Conservation (phyloP, 2,329 filamentous ascomycete genomes). For the Ilyonectria destructans region DNA sequence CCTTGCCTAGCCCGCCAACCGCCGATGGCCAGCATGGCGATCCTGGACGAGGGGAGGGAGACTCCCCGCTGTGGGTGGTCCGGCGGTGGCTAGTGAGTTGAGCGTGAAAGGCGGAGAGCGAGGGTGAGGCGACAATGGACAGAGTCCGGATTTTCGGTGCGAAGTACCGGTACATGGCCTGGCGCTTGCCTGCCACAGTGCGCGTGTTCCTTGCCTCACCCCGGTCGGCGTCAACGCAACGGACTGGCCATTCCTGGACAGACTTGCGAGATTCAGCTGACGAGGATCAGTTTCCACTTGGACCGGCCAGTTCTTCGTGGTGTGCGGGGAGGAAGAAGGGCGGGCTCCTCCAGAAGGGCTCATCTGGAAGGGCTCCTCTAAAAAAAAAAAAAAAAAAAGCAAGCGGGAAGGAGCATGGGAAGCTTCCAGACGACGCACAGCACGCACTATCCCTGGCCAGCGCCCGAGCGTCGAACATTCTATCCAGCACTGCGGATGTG, state of each 20-base stretch:
- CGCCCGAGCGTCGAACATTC: slow-evolving; percentile 31
- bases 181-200: slow-evolving; percentile 43
- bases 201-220: slow-evolving; percentile 36
- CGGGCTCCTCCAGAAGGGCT: slow-evolving; percentile 1
- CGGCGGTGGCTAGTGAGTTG: slow-evolving; percentile 13
- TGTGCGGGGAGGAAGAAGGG: slow-evolving; percentile 9
- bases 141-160: slow-evolving; percentile 41
- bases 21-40: slow-evolving; percentile 34
- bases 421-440: slow-evolving; percentile 28
- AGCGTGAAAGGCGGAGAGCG: slow-evolving; percentile 10
- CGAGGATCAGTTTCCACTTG: slow-evolving; percentile 29
- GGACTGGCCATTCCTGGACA: slow-evolving; percentile 38
- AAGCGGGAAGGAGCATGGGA: slow-evolving; percentile 25
- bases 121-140: slow-evolving; percentile 33
- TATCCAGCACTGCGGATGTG: neutral
- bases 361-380: neutral
- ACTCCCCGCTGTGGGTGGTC: slow-evolving; percentile 2
- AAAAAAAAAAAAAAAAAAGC: slow-evolving; percentile 34
- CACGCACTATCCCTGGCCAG: slow-evolving; percentile 15
- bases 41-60: slow-evolving; percentile 21
- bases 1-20: slow-evolving; percentile 43
- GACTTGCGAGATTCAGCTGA: slow-evolving; percentile 43
- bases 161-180: slow-evolving; percentile 44
- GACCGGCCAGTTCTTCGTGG: slow-evolving; percentile 10
- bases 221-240: slow-evolving; percentile 34